Percentiles rank a stretch among this genome's conserved stretches.
Evolutionary conservation across 345 rosid species (phyloP).

Genomic region (Linum tenue): DNA sequence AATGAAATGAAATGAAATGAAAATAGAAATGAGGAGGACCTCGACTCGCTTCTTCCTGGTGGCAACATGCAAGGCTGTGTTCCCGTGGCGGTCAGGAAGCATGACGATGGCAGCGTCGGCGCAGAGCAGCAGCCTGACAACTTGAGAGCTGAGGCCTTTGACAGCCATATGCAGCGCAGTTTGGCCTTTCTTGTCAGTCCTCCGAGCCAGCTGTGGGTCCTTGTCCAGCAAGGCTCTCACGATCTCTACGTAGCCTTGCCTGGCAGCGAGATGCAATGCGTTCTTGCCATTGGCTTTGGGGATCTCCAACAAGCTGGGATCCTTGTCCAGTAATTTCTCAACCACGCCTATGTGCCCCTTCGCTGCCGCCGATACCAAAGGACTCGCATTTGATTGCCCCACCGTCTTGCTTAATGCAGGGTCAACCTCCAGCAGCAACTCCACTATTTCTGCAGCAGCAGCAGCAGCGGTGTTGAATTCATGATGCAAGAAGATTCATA

Average conservation of each 20-base stretch:
- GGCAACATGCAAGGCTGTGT: conserved; percentile 74
- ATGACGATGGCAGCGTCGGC: conserved; percentile 66
- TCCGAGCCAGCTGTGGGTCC: conserved; percentile 68
- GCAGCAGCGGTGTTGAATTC: no score
- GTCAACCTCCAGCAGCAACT: conserved; percentile 54
- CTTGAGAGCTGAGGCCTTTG: conserved; percentile 65
- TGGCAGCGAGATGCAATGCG: conserved; percentile 80
- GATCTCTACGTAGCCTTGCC: conserved; percentile 82
- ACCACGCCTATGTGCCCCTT: conserved; percentile 64
- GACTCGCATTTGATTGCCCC: conserved; percentile 78
- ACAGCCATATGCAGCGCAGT: conserved; percentile 95
- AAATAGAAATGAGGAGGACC: no score
- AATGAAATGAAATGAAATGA: no score
- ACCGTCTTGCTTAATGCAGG: conserved; percentile 54
- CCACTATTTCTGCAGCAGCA: conserved; percentile 67
- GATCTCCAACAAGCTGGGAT: conserved; percentile 50
- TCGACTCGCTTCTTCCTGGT: conserved; percentile 75
- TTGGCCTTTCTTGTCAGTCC: conserved; percentile 89
- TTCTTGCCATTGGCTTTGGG: conserved; percentile 74
- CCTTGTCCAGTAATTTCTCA: conserved; percentile 49
- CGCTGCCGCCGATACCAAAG: conserved; percentile 74
- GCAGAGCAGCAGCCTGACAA: conserved; percentile 60
- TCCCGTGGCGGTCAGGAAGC: conserved; percentile 82
- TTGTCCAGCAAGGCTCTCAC: conserved; percentile 53
- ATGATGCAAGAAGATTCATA: no score